A percentile compares a stretch with the other conserved stretches of the same genome.
These are phyloP conservation scores for Podila epicladia DNA, from an alignment of 192 early-diverging fungal species.

Conservation along the genomic window DNA sequence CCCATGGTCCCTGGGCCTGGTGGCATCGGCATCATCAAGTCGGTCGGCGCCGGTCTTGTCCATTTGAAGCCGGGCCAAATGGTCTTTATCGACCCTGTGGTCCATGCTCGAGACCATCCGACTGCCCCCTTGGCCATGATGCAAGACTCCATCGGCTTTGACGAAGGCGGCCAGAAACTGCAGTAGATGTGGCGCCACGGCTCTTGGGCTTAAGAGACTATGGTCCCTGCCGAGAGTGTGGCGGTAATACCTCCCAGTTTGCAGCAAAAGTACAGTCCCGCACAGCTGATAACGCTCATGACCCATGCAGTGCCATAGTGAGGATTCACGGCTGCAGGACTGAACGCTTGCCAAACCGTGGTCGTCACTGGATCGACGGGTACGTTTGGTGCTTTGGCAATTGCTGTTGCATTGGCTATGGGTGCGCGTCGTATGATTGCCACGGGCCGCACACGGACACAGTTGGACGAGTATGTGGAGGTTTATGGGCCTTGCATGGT, in stretches of 20 bases:
- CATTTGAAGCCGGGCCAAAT: constrained; percentile 35
- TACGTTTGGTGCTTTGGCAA: constrained; percentile 28
- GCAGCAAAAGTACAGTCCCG: constrained; percentile 7
- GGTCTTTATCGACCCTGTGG: constrained; percentile 43
- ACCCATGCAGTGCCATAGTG: constrained; percentile 35
- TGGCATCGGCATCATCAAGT: constrained; percentile 31
- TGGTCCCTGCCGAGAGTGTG: constrained; percentile 41
- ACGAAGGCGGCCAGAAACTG: constrained; percentile 2
- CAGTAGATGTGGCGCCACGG: constrained; percentile 37
- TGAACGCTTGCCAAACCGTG: constrained; percentile 42
- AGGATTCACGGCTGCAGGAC: constrained; percentile 26
- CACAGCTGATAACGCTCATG: constrained; percentile 10
- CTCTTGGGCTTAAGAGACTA: constrained; percentile 31
- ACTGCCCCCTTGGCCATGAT: constrained; percentile 26
- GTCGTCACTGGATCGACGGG: constrained; percentile 39
- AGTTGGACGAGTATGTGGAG: constrained; percentile 18
- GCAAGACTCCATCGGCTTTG: constrained; percentile 35
- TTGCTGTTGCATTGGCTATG: constrained; percentile 33
- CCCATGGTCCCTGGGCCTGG: constrained; percentile 45
- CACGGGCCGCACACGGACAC: constrained; percentile 15
- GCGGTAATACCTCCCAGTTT: constrained; percentile 24
- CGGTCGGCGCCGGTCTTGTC: constrained; percentile 21
- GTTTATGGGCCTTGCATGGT: constrained; percentile 26
- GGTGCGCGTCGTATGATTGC: constrained; percentile 45
- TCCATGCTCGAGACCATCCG: constrained; percentile 46